Evolutionary conservation across 352 stramenopile species (phyloP).

Genomic region (Pythium grandisporangium): DNA sequence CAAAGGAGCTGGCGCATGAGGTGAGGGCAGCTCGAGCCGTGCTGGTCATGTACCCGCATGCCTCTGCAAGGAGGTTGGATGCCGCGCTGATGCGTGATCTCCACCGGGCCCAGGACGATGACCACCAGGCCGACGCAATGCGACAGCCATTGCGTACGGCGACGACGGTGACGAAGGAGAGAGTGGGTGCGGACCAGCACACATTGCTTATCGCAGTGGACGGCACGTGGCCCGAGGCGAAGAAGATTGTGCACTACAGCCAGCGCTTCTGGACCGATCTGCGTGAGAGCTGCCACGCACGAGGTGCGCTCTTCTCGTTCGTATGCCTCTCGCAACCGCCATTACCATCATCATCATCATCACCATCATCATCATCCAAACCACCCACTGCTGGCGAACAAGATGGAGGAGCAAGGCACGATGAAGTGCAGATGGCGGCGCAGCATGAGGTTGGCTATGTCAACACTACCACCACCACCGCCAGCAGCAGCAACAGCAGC

Average conservation of each 20-base stretch:
- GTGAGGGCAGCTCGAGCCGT: no score
- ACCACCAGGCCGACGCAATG: no score
- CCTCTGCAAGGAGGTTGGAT: slow-evolving; percentile 4
- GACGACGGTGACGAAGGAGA: not conserved
- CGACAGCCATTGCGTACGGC: not conserved
- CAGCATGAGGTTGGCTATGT: no score
- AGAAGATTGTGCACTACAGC: slow-evolving; percentile 60
- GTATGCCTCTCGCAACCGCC: slow-evolving; percentile 22
- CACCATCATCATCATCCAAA: no score
- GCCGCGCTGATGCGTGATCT: not conserved
- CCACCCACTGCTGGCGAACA: no score
- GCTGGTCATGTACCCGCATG: slow-evolving; percentile 10
- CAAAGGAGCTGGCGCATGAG: no score
- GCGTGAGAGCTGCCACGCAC: slow-evolving; percentile 10
- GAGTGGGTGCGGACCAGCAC: not conserved
- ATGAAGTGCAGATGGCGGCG: not conserved
- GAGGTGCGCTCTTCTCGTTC: slow-evolving; percentile 28
- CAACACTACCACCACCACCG: no score
- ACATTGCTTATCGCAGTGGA: slow-evolving; percentile 57
- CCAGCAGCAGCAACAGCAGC: no score
- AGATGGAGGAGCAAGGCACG: no score
- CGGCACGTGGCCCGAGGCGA: slow-evolving; percentile 75
- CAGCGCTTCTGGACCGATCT: slow-evolving; percentile 24
- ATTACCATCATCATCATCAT: no score
- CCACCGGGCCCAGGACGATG: no score